Evolutionary conservation across 768 basidiomycete genomes (phyloP).

Genomic region (Rhizopogon sp.): DNA sequence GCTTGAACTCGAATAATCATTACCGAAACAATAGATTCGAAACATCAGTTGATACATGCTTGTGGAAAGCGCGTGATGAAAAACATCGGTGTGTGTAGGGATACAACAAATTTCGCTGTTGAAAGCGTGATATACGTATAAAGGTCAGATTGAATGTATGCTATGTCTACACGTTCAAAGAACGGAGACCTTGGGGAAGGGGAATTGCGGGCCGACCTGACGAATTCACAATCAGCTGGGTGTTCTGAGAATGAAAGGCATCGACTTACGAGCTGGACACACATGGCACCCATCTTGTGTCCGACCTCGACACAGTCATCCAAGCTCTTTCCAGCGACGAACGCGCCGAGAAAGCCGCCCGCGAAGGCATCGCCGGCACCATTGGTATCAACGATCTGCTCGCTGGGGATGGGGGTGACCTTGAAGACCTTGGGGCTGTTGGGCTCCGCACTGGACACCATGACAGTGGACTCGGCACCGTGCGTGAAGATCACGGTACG

Average conservation of each 20-base stretch:
- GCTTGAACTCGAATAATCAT: background rate
- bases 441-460: conserved; percentile 58
- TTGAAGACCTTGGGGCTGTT: conserved; percentile 51
- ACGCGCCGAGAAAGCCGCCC: conserved; percentile 90
- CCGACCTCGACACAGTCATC: conserved; percentile 80
- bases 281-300: conserved; percentile 82
- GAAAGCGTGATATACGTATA: conserved; percentile 27
- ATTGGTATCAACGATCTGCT: conserved; percentile 91
- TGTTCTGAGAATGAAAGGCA: background rate
- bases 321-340: conserved; percentile 70
- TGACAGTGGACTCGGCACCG: conserved; percentile 72
- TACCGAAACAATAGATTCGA: background rate
- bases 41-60: conserved; percentile 24
- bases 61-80: conserved; percentile 29
- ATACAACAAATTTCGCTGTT: conserved; percentile 30
- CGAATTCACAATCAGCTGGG: background rate
- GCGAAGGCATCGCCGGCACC: conserved; percentile 98
- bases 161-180: conserved; percentile 19
- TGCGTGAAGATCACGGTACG: conserved; percentile 91
- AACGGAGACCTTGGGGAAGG: conserved; percentile 52
- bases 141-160: background rate
- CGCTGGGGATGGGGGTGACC: conserved; percentile 53
- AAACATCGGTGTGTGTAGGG: conserved; percentile 13
- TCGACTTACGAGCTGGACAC: conserved; percentile 65
- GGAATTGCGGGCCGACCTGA: conserved; percentile 52